phyloP scores from a whole-genome alignment of 768 basidiomycete species.

The Ramaria rubella region DNA sequence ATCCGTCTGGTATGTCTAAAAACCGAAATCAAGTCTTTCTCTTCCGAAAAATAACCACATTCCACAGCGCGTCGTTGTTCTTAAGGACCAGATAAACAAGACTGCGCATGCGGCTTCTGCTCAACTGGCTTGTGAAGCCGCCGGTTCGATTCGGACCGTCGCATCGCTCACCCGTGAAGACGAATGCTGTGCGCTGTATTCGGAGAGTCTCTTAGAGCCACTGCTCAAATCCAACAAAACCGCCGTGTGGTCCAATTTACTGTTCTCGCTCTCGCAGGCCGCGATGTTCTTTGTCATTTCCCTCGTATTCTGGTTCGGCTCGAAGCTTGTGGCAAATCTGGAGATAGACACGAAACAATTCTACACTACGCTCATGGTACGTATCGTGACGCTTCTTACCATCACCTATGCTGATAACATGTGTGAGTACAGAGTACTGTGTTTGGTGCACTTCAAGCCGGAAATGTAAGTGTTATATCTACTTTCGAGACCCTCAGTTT shows the following conservation, averaged over 20 bases:
- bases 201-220: conserved; percentile 64
- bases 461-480: conserved; percentile 36
- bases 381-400: too few species aligned
- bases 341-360: conserved; percentile 57
- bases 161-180: conserved; percentile 82
- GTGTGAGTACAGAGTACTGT: conserved; percentile 48
- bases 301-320: conserved; percentile 76
- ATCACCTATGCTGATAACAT: conserved; percentile 1
- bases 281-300: conserved; percentile 76
- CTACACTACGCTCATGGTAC: conserved; percentile 79
- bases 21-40: background rate
- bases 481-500: background rate
- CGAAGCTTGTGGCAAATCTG: conserved; percentile 47
- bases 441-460: conserved; percentile 82
- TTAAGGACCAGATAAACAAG: conserved; percentile 83
- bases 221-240: conserved; percentile 56
- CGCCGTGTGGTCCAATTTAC: conserved; percentile 54
- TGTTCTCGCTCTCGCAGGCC: conserved; percentile 73
- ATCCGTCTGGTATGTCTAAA: conserved; percentile 59
- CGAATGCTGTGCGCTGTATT: conserved; percentile 66
- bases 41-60: too few species aligned
- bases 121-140: conserved; percentile 88
- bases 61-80: conserved; percentile 68
- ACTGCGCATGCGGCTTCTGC: conserved; percentile 72
- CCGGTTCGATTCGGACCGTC: conserved; percentile 84